phyloP scores from a whole-genome alignment of 805 yeast species.

The Dipodascus albidus region DNA sequence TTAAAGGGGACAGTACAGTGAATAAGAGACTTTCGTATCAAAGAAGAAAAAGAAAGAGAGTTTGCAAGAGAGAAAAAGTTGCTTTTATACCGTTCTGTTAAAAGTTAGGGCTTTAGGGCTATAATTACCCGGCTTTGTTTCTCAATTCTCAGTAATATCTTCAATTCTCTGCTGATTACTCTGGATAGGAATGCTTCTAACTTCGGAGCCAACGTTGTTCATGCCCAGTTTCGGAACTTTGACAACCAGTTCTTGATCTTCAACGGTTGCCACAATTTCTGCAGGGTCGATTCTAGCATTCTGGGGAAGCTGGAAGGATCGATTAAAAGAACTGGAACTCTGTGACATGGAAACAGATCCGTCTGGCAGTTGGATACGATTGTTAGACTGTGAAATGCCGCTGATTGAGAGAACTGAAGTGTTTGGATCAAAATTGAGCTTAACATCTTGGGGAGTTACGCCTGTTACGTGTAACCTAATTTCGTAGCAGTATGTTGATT shows the following conservation, averaged over 20 bases:
- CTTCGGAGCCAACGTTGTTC: neutral
- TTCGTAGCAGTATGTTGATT: neutral
- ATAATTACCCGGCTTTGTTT: neutral
- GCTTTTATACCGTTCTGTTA: neutral
- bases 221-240: neutral
- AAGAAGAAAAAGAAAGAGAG: neutral
- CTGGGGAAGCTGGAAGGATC: neutral
- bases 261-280: neutral
- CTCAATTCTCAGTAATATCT: neutral
- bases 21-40: constrained; percentile 1
- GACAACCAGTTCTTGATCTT: neutral
- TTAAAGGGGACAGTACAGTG: constrained; percentile 1
- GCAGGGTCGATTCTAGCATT: neutral
- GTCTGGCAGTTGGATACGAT: neutral
- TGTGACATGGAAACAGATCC: neutral
- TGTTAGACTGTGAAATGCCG: neutral
- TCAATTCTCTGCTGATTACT: neutral
- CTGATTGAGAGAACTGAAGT: neutral
- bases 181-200: too few species aligned
- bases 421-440: neutral
- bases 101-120: neutral
- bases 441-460: neutral
- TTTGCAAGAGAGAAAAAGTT: neutral
- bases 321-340: neutral
- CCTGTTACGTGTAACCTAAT: neutral